A percentile compares a stretch with the other conserved stretches of the same genome.
These are phyloP conservation scores for Mortierella sp. DNA, from an alignment of 371 early-diverging fungal genomes.

Conservation along the genomic window DNA sequence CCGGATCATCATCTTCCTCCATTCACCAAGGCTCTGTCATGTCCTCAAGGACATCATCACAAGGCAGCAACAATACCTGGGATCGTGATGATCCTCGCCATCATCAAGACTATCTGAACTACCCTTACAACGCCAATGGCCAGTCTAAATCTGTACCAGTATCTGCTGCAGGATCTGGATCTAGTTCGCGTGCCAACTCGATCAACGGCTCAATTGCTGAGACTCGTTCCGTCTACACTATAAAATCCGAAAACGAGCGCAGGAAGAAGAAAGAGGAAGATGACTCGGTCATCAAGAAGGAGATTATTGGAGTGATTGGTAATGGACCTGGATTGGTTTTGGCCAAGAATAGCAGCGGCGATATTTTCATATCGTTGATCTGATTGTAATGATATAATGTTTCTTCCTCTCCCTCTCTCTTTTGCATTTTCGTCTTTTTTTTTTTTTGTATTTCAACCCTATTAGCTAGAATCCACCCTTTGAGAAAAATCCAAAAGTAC, in stretches of 20 bases:
- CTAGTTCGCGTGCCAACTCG: slow-evolving; percentile 38
- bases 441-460: not conserved
- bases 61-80: slow-evolving; percentile 33
- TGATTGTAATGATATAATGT: not conserved
- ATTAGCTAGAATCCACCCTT: no score
- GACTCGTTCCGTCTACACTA: slow-evolving; percentile 22
- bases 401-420: not conserved
- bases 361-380: slow-evolving; percentile 34
- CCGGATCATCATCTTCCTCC: slow-evolving; percentile 15
- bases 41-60: slow-evolving; percentile 35
- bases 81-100: slow-evolving; percentile 33
- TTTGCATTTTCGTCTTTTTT: not conserved
- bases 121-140: slow-evolving; percentile 11
- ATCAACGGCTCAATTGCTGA: slow-evolving; percentile 29
- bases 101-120: slow-evolving; percentile 26
- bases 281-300: slow-evolving; percentile 25
- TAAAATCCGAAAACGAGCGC: slow-evolving; percentile 27
- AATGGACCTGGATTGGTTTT: slow-evolving; percentile 41
- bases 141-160: slow-evolving; percentile 14
- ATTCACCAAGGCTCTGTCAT: slow-evolving; percentile 22
- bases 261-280: slow-evolving; percentile 40
- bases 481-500: not conserved
- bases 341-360: slow-evolving; percentile 54
- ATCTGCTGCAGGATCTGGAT: slow-evolving; percentile 23
- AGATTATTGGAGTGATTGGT: slow-evolving; percentile 52